phyloP scores from a whole-genome alignment of 148 eudicot species.

The Rhododendron kiyosumense region DNA sequence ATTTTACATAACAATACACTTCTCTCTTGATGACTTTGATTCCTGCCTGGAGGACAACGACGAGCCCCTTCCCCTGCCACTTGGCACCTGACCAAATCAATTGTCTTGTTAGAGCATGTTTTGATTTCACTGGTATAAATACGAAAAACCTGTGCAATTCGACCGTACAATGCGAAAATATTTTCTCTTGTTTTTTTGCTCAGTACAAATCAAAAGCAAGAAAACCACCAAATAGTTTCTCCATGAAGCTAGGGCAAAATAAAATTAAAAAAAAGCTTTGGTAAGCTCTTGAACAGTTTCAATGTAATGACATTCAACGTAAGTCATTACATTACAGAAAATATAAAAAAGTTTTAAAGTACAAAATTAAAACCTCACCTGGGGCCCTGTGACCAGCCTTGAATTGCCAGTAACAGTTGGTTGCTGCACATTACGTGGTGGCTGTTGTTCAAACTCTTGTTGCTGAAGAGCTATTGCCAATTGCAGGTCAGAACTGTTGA shows the following conservation, averaged over 20 bases:
- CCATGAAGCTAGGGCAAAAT: not conserved
- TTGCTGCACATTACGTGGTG: slow-evolving; percentile 33
- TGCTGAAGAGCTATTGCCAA: slow-evolving; percentile 91
- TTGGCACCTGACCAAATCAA: slow-evolving; percentile 41
- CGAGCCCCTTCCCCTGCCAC: slow-evolving; percentile 29
- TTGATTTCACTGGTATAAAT: not conserved
- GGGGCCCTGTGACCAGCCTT: slow-evolving; percentile 73
- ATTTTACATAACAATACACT: slow-evolving; percentile 63
- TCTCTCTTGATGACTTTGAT: slow-evolving; percentile 58
- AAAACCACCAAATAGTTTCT: not conserved
- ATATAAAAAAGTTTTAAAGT: not conserved
- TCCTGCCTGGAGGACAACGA: slow-evolving; percentile 53
- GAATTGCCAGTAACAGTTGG: slow-evolving; percentile 35
- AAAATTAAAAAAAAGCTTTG: not conserved
- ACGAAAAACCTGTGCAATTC: not conserved
- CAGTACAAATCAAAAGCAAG: not conserved
- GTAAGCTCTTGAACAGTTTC: not conserved
- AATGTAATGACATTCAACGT: not conserved
- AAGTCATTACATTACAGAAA: not conserved
- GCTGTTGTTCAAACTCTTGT: slow-evolving; percentile 77
- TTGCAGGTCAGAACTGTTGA: slow-evolving; percentile 78
- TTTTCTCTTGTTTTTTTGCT: not conserved
- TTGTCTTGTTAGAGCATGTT: not conserved
- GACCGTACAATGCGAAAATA: not conserved
- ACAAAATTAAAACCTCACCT: slow-evolving; percentile 43